A percentile compares a stretch with the other conserved stretches of the same genome.
Conservation (phyloP, 306 rosid species). For the Vicia villosa region DNA sequence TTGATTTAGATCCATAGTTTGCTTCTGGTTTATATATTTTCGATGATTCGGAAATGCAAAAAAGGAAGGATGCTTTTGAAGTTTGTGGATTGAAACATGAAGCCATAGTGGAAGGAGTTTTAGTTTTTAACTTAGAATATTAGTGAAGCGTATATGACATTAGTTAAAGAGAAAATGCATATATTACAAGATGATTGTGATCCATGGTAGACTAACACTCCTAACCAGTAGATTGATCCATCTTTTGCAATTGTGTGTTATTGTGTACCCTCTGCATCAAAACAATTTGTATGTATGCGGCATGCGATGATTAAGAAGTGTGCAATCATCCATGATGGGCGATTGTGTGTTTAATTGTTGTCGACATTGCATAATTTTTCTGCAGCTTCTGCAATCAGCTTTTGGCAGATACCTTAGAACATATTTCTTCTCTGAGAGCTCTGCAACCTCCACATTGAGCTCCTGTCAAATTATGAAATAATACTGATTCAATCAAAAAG, state of each 20-base stretch:
- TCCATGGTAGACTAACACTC: not conserved
- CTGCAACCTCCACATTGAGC: not conserved
- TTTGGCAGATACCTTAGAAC: not conserved
- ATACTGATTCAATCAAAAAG: not conserved
- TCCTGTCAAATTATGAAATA: not conserved
- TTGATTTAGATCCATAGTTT: conserved; percentile 22
- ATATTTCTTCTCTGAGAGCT: not conserved
- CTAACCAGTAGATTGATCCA: not conserved
- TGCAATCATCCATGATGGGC: not conserved
- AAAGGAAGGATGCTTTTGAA: not conserved
- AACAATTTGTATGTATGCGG: not conserved
- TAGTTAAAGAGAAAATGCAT: not conserved
- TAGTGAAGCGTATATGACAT: not conserved
- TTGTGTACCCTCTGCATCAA: not conserved
- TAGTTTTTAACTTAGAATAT: not conserved
- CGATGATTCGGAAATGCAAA: not conserved
- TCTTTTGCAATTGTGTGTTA: not conserved
- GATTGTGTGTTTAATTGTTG: not conserved
- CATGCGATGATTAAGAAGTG: not conserved
- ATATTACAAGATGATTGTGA: not conserved
- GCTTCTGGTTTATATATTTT: not conserved
- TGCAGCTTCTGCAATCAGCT: not conserved
- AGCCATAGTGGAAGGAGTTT: not conserved
- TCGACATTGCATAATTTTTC: not conserved
- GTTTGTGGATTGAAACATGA: conserved; percentile 21